Conservation (phyloP, 2,329 filamentous ascomycete species). For the Pyricularia sp. region DNA sequence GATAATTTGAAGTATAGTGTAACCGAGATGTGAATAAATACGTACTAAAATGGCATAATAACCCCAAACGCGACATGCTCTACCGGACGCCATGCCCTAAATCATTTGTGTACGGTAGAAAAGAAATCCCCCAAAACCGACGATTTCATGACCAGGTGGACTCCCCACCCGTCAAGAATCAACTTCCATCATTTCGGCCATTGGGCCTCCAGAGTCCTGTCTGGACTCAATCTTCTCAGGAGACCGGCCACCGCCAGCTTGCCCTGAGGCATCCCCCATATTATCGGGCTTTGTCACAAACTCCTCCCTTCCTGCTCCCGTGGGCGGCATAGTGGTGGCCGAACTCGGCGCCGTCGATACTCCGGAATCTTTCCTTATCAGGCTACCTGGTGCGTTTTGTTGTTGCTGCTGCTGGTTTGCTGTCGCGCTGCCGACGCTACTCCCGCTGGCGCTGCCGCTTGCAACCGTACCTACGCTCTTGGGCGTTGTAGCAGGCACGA, state of each 20-base stretch:
- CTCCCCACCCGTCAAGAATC: slow-evolving; percentile 1
- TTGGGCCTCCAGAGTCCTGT: slow-evolving; percentile 4
- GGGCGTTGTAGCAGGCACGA: slow-evolving; percentile 38
- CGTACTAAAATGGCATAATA: background rate
- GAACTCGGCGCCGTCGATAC: background rate
- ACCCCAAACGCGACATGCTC: background rate
- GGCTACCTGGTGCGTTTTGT: slow-evolving; percentile 1
- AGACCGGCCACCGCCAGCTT: background rate
- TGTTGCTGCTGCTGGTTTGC: background rate
- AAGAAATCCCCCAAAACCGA: background rate
- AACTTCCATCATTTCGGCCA: slow-evolving; percentile 8
- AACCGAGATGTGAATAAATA: background rate
- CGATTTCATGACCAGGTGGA: background rate
- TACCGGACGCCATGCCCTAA: background rate
- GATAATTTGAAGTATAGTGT: background rate
- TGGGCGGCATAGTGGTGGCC: background rate
- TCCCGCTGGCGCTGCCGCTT: background rate
- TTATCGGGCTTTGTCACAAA: background rate
- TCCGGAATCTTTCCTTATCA: slow-evolving; percentile 15
- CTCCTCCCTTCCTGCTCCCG: background rate
- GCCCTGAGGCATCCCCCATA: background rate
- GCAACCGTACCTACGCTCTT: slow-evolving; percentile 16
- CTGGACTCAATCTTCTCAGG: slow-evolving; percentile 3
- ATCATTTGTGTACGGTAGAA: background rate
- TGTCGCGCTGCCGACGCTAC: background rate